Base-by-base conservation (phyloP, 441 rosid species). In the Erysimum pusillum region DNA sequence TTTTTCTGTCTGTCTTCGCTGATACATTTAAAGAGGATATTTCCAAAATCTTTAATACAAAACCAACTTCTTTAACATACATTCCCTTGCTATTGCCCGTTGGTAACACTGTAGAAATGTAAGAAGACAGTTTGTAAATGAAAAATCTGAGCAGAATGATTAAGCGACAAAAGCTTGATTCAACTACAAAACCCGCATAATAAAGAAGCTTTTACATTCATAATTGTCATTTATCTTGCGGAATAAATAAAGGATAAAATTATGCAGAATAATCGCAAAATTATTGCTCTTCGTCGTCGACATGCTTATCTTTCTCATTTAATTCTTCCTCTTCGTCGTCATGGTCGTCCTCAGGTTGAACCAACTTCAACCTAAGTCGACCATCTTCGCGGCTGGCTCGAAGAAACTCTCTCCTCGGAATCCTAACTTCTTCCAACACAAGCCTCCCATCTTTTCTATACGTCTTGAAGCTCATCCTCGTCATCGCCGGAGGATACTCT, bases 311-410 rank as follows among this genome's bases (percentile, higher is more conserved):
- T 18, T 80, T 80, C 0, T 76, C 78, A n/a, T 74, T 76, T 25
- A 25, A 2, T 39, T 81, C 87, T 48, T 76, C 83, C n/a, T 79
- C 86, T 9, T 78, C 82, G 5, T 80, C 87, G n/a, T n/a, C n/a
- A 4, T 49, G 71, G 31, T 73, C 89, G 0, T 88, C 91, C 9
- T 78, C 76, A 0, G 92, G 86, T 25, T 88, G 96, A 46, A 89
- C 80, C 69, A 92, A 76, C 71, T 92, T 85, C 70, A 92, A 82
- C 81, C 68, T 86, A 59, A 92, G 78, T 14, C 98, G 75, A 36
- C 99, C 98, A 41, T 87, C 91, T 82, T 92, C 90, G 70, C 99
- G 90, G 10, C 82, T 82, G 4, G 98, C 96, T 54, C 76, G 89
- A 72, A 95, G 83, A 75, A 90, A 60, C 78, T 95, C 96, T 77